Evolutionary conservation across 345 rosid species (phyloP), one percentile per base, ranked within the genome.

Genomic region (Euphorbia pulcherrima): DNA sequence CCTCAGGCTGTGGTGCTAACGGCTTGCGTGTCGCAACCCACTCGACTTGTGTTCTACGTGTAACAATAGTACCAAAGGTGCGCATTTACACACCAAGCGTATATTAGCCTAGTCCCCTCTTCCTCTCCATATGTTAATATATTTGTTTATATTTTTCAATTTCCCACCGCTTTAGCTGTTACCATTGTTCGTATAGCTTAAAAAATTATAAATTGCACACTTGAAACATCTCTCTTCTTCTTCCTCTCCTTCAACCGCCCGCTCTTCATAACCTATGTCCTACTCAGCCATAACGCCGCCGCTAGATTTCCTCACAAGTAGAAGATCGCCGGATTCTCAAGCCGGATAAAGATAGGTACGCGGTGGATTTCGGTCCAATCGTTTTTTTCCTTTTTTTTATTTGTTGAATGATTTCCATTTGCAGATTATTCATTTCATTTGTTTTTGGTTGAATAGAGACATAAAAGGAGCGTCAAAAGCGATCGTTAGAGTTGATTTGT

Each of bases 21-120:
- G 4, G 6, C 66, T 52, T 54, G 74, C 80, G 79, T 62, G 81
- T 65, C 77, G 69, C 64, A 48, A 61, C 51, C 35, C 52, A 54
- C 21, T 33, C n/a, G 64, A 12, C 10, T 17, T 39, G 44, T 60
- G 26, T 46, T 26, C 68, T 66, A 74, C 77, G 77, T 62, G 71
- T 46, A 61, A 41, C 21, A 41, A 44, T 23, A 0, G 5, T 33
- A 58, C 57, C 51, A 65, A 65, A 44, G 74, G 78, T 73, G 68
- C 68, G 69, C 62, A 55, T 20, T 27, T 59, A 68, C 69, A 33
- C 60, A 14, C 12, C 0, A 3, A 0, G 78, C 76, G 76, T 60
- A 51, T 1, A 46, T 65, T 71, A 56, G 72, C 44, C 9, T 6
- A 39, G 12, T 9, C 12, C 48, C 18, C 1, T 33, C 2, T 11